phyloP scores from a whole-genome alignment of 2,329 filamentous ascomycete species.

The Colletotrichum sp. region DNA sequence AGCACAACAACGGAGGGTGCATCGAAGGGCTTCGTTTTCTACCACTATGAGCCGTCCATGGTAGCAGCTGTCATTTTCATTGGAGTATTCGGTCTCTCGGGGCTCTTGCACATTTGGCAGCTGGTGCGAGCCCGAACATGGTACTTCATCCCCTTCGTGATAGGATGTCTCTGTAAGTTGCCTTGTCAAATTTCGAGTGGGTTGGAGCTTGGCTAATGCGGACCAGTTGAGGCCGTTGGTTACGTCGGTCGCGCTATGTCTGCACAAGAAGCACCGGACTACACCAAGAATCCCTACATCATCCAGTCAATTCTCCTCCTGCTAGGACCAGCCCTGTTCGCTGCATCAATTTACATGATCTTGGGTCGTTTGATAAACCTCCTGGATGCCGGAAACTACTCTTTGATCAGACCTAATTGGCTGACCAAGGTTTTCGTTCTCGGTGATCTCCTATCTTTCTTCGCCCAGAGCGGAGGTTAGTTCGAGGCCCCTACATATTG shows the following conservation, averaged over 20 bases:
- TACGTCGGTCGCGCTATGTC: conserved; percentile 57
- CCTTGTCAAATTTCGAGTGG: conserved; percentile 4
- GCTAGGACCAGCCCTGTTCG: conserved; percentile 51
- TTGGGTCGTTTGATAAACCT: conserved; percentile 47
- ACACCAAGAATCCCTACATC: conserved; percentile 41
- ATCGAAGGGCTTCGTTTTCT: conserved; percentile 30
- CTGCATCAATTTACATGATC: conserved; percentile 57
- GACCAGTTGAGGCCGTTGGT: conserved; percentile 51
- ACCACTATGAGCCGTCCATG: conserved; percentile 53
- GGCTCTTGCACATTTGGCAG: conserved; percentile 43
- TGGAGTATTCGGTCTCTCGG: conserved; percentile 44
- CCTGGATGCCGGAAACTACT: conserved; percentile 37
- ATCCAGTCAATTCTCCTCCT: conserved; percentile 49
- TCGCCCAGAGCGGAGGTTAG: conserved; percentile 50
- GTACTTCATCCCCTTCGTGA: conserved; percentile 57
- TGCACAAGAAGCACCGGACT: conserved; percentile 42
- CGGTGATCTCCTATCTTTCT: conserved; percentile 58
- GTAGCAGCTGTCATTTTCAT: conserved; percentile 47
- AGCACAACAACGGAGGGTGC: neutral
- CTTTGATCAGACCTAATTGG: conserved; percentile 39
- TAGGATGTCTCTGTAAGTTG: conserved; percentile 57
- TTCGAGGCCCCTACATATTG: neutral
- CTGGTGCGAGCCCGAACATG: conserved; percentile 47
- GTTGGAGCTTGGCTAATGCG: neutral
- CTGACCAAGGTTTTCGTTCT: conserved; percentile 60